These are phyloP conservation scores for Cyberlindnera lachancei DNA, from an alignment of 805 yeast species.

Conservation along the genomic window DNA sequence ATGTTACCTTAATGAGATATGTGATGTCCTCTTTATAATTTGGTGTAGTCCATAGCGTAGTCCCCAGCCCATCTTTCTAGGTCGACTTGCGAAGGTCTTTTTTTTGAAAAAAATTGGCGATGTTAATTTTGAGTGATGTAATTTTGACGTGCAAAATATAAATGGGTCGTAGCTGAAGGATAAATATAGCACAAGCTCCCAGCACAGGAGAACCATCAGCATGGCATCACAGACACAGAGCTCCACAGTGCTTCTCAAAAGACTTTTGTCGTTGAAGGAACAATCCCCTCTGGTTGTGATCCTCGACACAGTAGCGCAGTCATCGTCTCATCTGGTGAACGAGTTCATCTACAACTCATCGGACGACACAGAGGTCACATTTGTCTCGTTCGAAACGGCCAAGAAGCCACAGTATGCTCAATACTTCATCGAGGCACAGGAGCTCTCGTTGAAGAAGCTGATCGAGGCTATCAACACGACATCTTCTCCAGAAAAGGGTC, in stretches of 20 bases:
- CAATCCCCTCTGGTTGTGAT: slow-evolving; percentile 64
- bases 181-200: too few relatives aligned
- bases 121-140: too few relatives aligned
- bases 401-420: slow-evolving; percentile 42
- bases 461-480: slow-evolving; percentile 15
- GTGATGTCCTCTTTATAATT: too few relatives aligned
- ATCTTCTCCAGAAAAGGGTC: slow-evolving; percentile 23
- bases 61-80: too few relatives aligned
- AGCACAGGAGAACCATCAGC: too few relatives aligned
- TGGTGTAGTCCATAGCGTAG: too few relatives aligned
- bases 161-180: too few relatives aligned
- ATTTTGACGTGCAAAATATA: too few relatives aligned
- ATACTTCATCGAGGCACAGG: slow-evolving; percentile 39
- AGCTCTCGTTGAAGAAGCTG: slow-evolving; percentile 18
- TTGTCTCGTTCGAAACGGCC: slow-evolving; percentile 62
- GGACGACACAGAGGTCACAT: slow-evolving; percentile 33
- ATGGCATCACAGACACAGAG: slow-evolving; percentile 32
- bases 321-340: slow-evolving; percentile 45
- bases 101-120: too few relatives aligned
- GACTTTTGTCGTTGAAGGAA: slow-evolving; percentile 68
- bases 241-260: slow-evolving; percentile 50
- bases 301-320: slow-evolving; percentile 64
- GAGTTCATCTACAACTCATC: slow-evolving; percentile 47
- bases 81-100: too few relatives aligned
- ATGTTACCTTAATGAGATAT: too few relatives aligned